phyloP scores from a whole-genome alignment of 495 filamentous ascomycete genomes.

The Penicillium daleae region DNA sequence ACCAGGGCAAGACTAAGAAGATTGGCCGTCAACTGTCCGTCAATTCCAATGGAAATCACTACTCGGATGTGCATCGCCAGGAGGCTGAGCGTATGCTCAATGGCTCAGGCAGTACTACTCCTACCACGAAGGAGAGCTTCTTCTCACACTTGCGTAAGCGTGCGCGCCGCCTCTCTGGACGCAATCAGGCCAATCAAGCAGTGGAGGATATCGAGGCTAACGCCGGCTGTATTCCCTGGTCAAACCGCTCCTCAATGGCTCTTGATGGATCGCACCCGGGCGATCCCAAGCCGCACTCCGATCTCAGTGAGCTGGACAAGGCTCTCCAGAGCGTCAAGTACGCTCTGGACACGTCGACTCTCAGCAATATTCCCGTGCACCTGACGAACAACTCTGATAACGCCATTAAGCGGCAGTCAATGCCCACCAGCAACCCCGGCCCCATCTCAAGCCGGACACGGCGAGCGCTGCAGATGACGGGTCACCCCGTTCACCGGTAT shows the following conservation, averaged over 20 bases:
- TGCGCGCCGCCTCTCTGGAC: slow-evolving; percentile 88
- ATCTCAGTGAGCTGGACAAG: slow-evolving; percentile 71
- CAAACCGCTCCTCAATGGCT: slow-evolving; percentile 81
- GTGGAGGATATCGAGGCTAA: slow-evolving; percentile 89
- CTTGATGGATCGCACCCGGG: slow-evolving; percentile 63
- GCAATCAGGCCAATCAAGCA: slow-evolving; percentile 75
- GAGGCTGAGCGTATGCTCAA: slow-evolving; percentile 91
- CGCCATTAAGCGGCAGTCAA: slow-evolving; percentile 68
- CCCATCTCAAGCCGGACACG: slow-evolving; percentile 85
- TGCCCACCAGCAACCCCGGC: slow-evolving; percentile 60
- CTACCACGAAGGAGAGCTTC: slow-evolving; percentile 81
- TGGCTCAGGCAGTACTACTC: slow-evolving; percentile 71
- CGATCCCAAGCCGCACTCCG: slow-evolving; percentile 55
- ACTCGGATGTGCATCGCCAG: slow-evolving; percentile 82
- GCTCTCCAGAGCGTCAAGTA: slow-evolving; percentile 74
- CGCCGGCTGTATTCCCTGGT: slow-evolving; percentile 88
- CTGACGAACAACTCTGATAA: slow-evolving; percentile 44
- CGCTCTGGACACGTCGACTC: slow-evolving; percentile 57
- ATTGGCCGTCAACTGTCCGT: slow-evolving; percentile 94
- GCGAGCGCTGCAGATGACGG: slow-evolving; percentile 75
- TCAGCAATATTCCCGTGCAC: slow-evolving; percentile 53
- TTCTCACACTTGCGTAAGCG: slow-evolving; percentile 97
- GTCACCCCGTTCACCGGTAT: slow-evolving; percentile 74
- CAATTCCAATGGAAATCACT: slow-evolving; percentile 91
- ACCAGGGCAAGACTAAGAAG: slow-evolving; percentile 75